Evolutionary conservation across 2,329 filamentous ascomycete species (phyloP).

Genomic region (Myriangium duriaei): DNA sequence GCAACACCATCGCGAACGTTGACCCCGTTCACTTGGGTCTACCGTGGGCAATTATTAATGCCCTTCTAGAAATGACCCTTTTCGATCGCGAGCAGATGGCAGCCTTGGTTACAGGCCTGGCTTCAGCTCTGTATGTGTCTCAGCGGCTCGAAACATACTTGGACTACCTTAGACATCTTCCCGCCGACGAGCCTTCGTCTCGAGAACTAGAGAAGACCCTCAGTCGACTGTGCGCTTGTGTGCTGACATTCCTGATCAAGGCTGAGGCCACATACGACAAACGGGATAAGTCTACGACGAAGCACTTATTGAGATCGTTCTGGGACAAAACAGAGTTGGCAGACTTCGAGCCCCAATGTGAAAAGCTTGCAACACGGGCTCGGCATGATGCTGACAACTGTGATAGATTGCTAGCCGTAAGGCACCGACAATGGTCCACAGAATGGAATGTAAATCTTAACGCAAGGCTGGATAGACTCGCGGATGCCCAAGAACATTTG

Average conservation of each 20-base stretch:
- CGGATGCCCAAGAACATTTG: background rate
- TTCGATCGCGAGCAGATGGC: background rate
- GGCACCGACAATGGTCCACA: background rate
- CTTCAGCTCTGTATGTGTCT: background rate
- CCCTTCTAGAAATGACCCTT: background rate
- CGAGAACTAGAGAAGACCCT: background rate
- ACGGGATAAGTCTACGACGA: background rate
- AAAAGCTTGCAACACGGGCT: background rate
- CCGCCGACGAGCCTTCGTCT: background rate
- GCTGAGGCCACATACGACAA: background rate
- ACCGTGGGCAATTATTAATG: background rate
- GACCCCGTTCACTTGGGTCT: background rate
- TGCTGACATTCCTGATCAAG: background rate
- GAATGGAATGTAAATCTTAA: background rate
- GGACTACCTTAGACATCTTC: background rate
- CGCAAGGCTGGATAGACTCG: background rate
- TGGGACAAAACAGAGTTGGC: background rate
- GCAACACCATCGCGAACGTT: background rate
- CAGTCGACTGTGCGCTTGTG: background rate
- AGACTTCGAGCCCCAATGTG: background rate
- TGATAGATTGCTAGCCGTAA: no score
- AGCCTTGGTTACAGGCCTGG: background rate
- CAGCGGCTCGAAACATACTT: background rate
- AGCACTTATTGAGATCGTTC: background rate
- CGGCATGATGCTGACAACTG: background rate